Evolutionary conservation across 169 alveolate genomes (phyloP).

Genomic region (Babesia bigemina): DNA sequence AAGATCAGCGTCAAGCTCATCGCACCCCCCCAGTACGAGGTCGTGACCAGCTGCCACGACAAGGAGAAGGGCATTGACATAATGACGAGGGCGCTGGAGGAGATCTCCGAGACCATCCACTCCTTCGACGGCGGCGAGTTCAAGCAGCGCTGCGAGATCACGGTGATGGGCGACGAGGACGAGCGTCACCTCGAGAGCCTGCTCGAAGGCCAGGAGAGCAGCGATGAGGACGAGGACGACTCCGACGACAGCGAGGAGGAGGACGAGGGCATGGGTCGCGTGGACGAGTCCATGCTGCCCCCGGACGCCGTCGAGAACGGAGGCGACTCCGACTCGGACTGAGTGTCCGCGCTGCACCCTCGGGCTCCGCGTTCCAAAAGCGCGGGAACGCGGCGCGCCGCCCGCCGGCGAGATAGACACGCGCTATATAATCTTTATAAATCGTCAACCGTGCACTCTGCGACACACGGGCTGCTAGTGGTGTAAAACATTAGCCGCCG

Average conservation of each 20-base stretch:
- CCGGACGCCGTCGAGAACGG: slow-evolving; percentile 81
- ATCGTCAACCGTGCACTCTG: too few relatives aligned
- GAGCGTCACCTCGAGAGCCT: slow-evolving; percentile 84
- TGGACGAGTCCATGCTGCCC: slow-evolving; percentile 79
- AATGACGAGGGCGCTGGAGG: slow-evolving; percentile 75
- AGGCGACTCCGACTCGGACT: slow-evolving; percentile 47
- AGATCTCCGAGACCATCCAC: slow-evolving; percentile 81
- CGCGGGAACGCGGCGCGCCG: too few relatives aligned
- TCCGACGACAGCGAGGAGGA: slow-evolving; percentile 84
- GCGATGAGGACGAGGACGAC: slow-evolving; percentile 76
- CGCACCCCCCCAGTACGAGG: slow-evolving; percentile 91
- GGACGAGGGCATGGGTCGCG: slow-evolving; percentile 88
- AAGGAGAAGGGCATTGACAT: slow-evolving; percentile 82
- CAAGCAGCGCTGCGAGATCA: slow-evolving; percentile 85
- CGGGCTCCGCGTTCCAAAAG: too few relatives aligned
- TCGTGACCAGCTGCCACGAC: slow-evolving; percentile 88
- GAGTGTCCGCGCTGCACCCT: not conserved
- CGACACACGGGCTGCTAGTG: too few relatives aligned
- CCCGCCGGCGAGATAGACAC: too few relatives aligned
- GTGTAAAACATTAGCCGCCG: not conserved
- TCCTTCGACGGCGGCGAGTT: slow-evolving; percentile 89
- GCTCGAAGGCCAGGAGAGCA: slow-evolving; percentile 76
- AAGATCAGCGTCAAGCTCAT: slow-evolving; percentile 84
- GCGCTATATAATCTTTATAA: too few relatives aligned
- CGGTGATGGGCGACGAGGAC: slow-evolving; percentile 88